A percentile compares a stretch with the other conserved stretches of the same genome.
Evolutionary conservation across 1,284 basidiomycete genomes (phyloP).

Genomic region (Coniophora puteana): DNA sequence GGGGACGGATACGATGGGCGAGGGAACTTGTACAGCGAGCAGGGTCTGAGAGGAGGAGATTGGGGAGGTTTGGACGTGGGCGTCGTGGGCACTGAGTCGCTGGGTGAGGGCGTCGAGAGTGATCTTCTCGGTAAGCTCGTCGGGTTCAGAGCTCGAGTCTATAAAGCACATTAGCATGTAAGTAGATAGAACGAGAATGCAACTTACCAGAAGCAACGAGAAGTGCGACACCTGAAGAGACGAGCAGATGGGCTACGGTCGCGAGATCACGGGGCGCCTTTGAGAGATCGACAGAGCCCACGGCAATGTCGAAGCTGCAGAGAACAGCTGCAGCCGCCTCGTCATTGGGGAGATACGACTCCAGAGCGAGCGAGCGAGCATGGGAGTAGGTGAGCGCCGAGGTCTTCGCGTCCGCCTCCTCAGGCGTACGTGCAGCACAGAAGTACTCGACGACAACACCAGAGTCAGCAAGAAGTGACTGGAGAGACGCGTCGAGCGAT

Average conservation of each 20-base stretch:
- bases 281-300: constrained; percentile 15
- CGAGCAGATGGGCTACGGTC: constrained; percentile 19
- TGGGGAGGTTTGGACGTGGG: no score
- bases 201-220: constrained; percentile 19
- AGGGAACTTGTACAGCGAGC: background rate
- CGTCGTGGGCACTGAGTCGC: no score
- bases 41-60: no score
- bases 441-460: constrained; percentile 21
- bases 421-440: constrained; percentile 15
- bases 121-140: constrained; percentile 11
- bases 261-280: constrained; percentile 16
- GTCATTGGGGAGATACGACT: constrained; percentile 14
- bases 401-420: constrained; percentile 22
- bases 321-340: constrained; percentile 1
- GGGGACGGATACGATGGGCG: constrained; percentile 12
- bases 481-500: constrained; percentile 10
- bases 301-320: constrained; percentile 9
- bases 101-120: constrained; percentile 14
- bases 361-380: constrained; percentile 15
- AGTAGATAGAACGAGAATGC: constrained; percentile 10
- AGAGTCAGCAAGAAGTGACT: constrained; percentile 11
- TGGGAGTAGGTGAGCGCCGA: constrained; percentile 8
- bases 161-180: constrained; percentile 9
- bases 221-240: constrained; percentile 15
- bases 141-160: constrained; percentile 8